These are phyloP conservation scores for Acrocalymma vagum DNA, from an alignment of 2,329 filamentous ascomycete genomes.

Conservation along the genomic window DNA sequence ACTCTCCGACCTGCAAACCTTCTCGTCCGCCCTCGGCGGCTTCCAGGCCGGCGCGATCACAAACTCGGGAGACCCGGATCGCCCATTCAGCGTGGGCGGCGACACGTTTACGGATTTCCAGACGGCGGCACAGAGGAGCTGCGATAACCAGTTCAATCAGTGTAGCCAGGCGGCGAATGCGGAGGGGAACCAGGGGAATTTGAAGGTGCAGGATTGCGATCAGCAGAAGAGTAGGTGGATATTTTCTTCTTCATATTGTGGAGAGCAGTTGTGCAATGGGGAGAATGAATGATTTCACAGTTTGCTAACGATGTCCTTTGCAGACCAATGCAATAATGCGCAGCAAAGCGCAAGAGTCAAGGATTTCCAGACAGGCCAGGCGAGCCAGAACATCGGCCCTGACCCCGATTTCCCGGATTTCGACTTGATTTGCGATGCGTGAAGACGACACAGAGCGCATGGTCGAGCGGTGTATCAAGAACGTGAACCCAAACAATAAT, in stretches of 20 bases:
- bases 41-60: conserved; percentile 59
- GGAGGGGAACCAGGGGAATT: background rate
- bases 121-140: conserved; percentile 67
- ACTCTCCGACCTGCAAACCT: conserved; percentile 43
- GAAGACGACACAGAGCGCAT: background rate
- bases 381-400: conserved; percentile 44
- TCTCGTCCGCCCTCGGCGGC: conserved; percentile 59
- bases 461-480: too few species aligned
- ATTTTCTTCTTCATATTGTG: background rate
- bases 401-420: conserved; percentile 49
- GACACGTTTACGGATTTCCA: conserved; percentile 62
- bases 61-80: conserved; percentile 60
- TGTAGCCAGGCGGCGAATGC: conserved; percentile 58
- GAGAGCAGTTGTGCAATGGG: background rate
- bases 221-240: conserved; percentile 29
- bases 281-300: background rate
- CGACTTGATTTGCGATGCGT: conserved; percentile 45
- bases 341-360: conserved; percentile 36
- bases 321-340: conserved; percentile 38
- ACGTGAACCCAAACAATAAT: too few species aligned
- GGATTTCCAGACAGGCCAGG: conserved; percentile 32
- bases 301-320: background rate
- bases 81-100: conserved; percentile 41
- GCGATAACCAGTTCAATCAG: conserved; percentile 68
- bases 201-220: conserved; percentile 30